Evolutionary conservation across 768 basidiomycete species (phyloP).

Genomic region (Boletus vinaceobasis): DNA sequence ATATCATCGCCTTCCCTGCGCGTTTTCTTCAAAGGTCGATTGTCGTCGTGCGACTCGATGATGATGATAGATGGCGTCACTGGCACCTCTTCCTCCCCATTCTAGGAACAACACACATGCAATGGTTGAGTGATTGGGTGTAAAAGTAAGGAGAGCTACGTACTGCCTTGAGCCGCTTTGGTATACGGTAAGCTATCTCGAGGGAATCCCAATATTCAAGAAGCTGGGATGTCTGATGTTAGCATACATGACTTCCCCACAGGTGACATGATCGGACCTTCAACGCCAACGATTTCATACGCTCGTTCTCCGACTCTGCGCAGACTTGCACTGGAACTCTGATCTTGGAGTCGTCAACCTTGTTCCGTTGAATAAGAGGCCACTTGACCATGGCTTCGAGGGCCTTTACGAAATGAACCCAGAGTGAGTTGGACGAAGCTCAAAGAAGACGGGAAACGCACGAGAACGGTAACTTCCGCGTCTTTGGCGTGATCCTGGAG

Average conservation of each 20-base stretch:
- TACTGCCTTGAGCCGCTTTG: conserved; percentile 57
- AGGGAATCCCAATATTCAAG: conserved; percentile 78
- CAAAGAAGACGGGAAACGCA: conserved; percentile 35
- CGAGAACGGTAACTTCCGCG: conserved; percentile 64
- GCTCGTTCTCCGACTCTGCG: conserved; percentile 52
- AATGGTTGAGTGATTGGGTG: conserved; percentile 4
- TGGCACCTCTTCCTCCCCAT: conserved; percentile 30
- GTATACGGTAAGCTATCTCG: conserved; percentile 81
- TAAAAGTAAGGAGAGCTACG: conserved; percentile 4
- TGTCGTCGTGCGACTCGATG: conserved; percentile 25
- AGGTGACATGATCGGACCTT: conserved; percentile 43
- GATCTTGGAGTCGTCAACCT: conserved; percentile 82
- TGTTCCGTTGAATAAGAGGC: conserved; percentile 85
- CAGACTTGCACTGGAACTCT: conserved; percentile 59
- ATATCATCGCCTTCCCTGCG: conserved; percentile 28
- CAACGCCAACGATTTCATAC: conserved; percentile 55
- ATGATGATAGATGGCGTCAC: conserved; percentile 18
- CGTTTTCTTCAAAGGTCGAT: conserved; percentile 31
- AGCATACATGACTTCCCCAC: background rate
- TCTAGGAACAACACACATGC: conserved; percentile 11
- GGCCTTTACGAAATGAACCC: conserved; percentile 36
- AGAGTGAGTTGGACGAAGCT: background rate
- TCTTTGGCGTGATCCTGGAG: conserved; percentile 75
- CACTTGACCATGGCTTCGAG: conserved; percentile 69
- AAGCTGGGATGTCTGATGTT: conserved; percentile 43